Evolutionary conservation across 139 green algal genomes (phyloP), one percentile per base, ranked within the genome.

Genomic region (Chlamydomonas schloesseri): DNA sequence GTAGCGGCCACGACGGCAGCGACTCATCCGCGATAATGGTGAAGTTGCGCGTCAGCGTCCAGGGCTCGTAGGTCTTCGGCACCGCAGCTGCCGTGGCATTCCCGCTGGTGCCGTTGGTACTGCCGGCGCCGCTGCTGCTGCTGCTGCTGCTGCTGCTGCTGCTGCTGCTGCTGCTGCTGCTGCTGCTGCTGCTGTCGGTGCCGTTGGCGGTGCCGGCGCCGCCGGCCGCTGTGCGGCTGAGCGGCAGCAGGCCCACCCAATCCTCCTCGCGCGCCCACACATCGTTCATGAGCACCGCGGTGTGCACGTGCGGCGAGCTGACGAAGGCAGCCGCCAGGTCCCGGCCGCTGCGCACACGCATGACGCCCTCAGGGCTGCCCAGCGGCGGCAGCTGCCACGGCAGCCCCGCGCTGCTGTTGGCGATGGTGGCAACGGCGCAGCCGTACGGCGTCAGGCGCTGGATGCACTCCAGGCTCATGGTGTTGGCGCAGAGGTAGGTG

Each of bases 401-500:
- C 73, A 55, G 18, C 53, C 1, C 31, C 6, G 18, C 73, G 10
- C 17, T 80, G 47, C 20, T 64, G 20, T 23, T 26, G 21, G 55
- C 55, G 21, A 50, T 50, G 42, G 42, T 50, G 42, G 6, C 42
- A 5, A 50, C 42, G 31, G 73, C 73, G 73, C 73, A 81, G 31
- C 37, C 31, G 1, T 53, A n/a, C 53, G 31, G 73, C 28, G 13
- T 6, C 11, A 67, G 26, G n/a, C 23, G 53, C 29, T 23, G 14
- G 31, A 69, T 69, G 55, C 73, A 81, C 17, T 21, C 53, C 9
- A 33, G 1, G 2, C 31, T 21, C n/a, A 81, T 81, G 0, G 37
- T n/a, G 31, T 57, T 47, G n/a, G 53, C 53, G n/a, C 73, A 81
- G 50, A 81, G 64, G 31, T 81, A 81, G 29, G 73, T 64, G 17